Conservation (phyloP, 495 filamentous ascomycete species). For the Annulohypoxylon moriforme region DNA sequence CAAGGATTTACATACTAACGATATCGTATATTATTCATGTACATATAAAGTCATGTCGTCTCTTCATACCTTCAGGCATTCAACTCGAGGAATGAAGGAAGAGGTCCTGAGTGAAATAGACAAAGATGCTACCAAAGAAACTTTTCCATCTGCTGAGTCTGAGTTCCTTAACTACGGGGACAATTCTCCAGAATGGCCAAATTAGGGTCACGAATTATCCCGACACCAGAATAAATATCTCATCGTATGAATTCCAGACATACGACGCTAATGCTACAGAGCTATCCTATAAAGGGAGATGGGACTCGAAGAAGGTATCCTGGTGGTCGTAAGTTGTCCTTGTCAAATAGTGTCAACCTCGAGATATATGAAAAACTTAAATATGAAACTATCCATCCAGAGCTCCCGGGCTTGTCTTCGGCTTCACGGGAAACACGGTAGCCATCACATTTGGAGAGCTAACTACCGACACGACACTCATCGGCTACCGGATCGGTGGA, state of each 20-base stretch:
- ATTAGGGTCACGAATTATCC: conserved; percentile 58
- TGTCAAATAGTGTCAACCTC: not conserved
- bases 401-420: conserved; percentile 71
- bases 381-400: conserved; percentile 40
- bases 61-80: not conserved
- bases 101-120: not conserved
- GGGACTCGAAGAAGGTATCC: conserved; percentile 73
- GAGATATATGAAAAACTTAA: conserved; percentile 14
- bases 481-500: conserved; percentile 71
- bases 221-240: conserved; percentile 58
- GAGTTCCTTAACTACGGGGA: conserved; percentile 49
- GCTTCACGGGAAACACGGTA: conserved; percentile 71
- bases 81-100: not conserved
- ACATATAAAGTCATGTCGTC: conserved; percentile 7
- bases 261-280: conserved; percentile 68
- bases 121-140: conserved; percentile 28
- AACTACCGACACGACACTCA: conserved; percentile 65
- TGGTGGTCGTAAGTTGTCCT: conserved; percentile 68
- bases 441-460: conserved; percentile 71
- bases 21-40: not conserved
- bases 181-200: conserved; percentile 74
- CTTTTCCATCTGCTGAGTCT: conserved; percentile 40
- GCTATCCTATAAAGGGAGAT: conserved; percentile 76
- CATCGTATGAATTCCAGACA: conserved; percentile 54
- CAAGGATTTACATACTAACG: conserved; percentile 5